Evolutionary conservation across 192 early-diverging fungal genomes (phyloP).

Genomic region (Podila clonocystis): DNA sequence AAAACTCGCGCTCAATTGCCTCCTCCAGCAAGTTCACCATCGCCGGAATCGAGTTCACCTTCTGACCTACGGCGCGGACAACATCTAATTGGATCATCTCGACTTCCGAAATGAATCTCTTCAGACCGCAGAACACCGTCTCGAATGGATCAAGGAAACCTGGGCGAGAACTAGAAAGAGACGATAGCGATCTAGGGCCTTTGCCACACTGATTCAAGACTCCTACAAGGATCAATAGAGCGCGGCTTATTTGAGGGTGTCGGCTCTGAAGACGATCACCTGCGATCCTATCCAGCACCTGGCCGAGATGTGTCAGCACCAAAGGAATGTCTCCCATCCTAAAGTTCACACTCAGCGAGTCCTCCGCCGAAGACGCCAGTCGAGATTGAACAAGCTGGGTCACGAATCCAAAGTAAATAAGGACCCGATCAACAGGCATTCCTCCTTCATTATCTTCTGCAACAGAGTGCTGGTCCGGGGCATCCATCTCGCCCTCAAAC

Average conservation of each 20-base stretch:
- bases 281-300: conserved; percentile 32
- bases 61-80: conserved; percentile 18
- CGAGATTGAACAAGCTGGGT: conserved; percentile 26
- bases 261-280: conserved; percentile 6
- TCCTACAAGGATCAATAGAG: conserved; percentile 23
- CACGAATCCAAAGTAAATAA: conserved; percentile 35
- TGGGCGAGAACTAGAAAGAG: background rate
- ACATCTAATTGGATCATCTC: conserved; percentile 35
- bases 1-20: conserved; percentile 42
- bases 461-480: background rate
- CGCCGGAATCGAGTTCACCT: conserved; percentile 30
- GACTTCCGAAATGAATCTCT: conserved; percentile 21
- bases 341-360: conserved; percentile 43
- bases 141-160: conserved; percentile 13
- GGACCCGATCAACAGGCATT: conserved; percentile 3
- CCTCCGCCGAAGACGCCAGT: conserved; percentile 34
- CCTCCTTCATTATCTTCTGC: background rate
- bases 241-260: conserved; percentile 20
- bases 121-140: conserved; percentile 15
- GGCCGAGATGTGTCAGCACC: conserved; percentile 26
- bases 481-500: background rate
- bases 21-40: conserved; percentile 43
- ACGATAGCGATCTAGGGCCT: background rate
- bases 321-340: conserved; percentile 17
- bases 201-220: conserved; percentile 30